Evolutionary conservation across 139 green algal genomes (phyloP), one percentile per base, ranked within the genome.

Genomic region (Microglena sp.): DNA sequence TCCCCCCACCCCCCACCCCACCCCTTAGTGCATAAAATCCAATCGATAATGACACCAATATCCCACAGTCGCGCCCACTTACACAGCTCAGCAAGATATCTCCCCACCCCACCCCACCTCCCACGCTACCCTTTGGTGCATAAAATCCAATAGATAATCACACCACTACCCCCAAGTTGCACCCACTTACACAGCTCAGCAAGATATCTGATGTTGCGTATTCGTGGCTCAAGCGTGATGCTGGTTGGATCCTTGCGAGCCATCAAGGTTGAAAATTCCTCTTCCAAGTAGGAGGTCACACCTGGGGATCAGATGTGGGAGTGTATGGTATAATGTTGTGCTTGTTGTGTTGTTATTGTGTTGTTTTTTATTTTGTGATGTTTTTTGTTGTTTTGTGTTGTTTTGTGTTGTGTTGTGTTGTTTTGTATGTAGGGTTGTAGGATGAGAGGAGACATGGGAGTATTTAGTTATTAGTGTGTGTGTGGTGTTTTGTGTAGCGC

Each of bases 11-110:
- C 15, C 11, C 15, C 15, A 59, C 22, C 28, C 21, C 50, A 59
- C 50, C 15, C 11, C 6, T 27, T 59, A n/a, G 21, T 32, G 6
- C 15, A 18, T n/a, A 59, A 11, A 27, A 15, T 60, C 24, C 8
- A 15, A 18, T 15, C n/a, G 24, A 24, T 15, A 18, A 60, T 29
- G 8, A 8, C 24, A 15, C 8, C n/a, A 24, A 31, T 27, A 24
- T 8, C 53, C 24, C 53, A 43, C 24, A 46, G 5, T 21, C 8
- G 32, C 45, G 26, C 61, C 61, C 6, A 59, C 61, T 60, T 68
- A 8, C 26, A 40, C 31, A 97, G 77, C 84, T 98, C 92, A 3
- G 77, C 87, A 0, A 98, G 74, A 71, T 93, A 97, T 36, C 87
- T 54, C 21, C 55, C 61, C n/a, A 55, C 40, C 15, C 40, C 15